These are phyloP conservation scores for Sporothrix mexicana DNA, from an alignment of 2,329 filamentous ascomycete species.

Conservation along the genomic window DNA sequence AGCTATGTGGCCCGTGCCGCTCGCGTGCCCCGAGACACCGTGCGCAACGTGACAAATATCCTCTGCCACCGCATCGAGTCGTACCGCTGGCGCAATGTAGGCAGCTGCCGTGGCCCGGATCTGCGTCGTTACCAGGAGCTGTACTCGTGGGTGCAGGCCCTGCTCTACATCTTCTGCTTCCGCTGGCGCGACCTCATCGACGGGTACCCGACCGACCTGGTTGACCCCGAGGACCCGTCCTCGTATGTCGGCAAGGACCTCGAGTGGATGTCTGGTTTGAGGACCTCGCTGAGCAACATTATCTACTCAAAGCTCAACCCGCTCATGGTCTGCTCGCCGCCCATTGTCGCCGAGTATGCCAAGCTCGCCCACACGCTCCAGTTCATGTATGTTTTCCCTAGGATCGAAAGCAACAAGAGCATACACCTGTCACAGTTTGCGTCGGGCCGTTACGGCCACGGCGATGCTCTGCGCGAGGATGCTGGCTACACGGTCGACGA, in stretches of 20 bases:
- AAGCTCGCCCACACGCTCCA: conserved; percentile 83
- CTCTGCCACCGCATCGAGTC: conserved; percentile 78
- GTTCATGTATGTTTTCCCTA: conserved; percentile 86
- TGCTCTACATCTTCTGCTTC: conserved; percentile 97
- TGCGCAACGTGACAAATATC: conserved; percentile 82
- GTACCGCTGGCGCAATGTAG: conserved; percentile 74
- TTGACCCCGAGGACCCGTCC: conserved; percentile 66
- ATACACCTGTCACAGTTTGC: conserved; percentile 77
- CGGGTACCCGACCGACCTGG: conserved; percentile 63
- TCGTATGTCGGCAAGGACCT: conserved; percentile 73
- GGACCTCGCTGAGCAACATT: conserved; percentile 74
- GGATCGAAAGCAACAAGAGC: conserved; percentile 91
- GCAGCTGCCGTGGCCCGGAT: conserved; percentile 80
- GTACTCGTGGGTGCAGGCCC: conserved; percentile 85
- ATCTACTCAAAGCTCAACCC: conserved; percentile 92
- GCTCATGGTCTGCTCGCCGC: conserved; percentile 89
- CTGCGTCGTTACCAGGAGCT: conserved; percentile 82
- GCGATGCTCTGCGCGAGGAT: conserved; percentile 56
- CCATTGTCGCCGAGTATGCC: conserved; percentile 90
- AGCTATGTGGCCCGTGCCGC: conserved; percentile 93
- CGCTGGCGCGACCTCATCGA: conserved; percentile 89
- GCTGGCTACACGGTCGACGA: conserved; percentile 63
- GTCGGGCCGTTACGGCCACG: conserved; percentile 60
- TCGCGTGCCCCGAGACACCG: conserved; percentile 74
- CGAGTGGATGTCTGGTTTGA: conserved; percentile 75